phyloP scores from a whole-genome alignment of 371 early-diverging fungal species.

The Enterocytospora artemiae region DNA sequence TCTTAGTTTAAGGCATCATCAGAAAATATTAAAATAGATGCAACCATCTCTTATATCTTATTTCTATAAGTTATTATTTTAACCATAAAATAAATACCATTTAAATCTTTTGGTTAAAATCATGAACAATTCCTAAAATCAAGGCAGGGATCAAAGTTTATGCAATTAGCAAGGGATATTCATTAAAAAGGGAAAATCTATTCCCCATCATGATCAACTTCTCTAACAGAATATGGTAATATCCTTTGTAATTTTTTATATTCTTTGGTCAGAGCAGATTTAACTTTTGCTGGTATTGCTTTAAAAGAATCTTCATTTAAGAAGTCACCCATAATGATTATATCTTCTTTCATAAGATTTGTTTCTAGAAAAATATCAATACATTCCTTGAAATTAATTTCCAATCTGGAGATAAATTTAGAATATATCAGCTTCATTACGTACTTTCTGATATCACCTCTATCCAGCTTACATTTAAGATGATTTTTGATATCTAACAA shows the following conservation, averaged over 20 bases:
- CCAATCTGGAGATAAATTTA: conserved; percentile 8
- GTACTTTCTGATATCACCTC: conserved; percentile 52
- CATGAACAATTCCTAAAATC: too few relatives aligned
- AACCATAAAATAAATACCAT: too few relatives aligned
- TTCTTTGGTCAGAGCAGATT: conserved; percentile 68
- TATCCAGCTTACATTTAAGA: conserved; percentile 63
- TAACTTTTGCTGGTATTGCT: conserved; percentile 64
- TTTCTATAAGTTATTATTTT: too few relatives aligned
- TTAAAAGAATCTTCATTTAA: conserved; percentile 60
- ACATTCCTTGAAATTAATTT: conserved; percentile 63
- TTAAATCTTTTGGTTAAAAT: too few relatives aligned
- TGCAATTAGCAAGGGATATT: neutral
- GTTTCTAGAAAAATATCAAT: conserved; percentile 73
- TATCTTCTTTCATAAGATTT: conserved; percentile 72
- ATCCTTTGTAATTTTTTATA: conserved; percentile 58
- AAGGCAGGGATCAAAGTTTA: too few relatives aligned
- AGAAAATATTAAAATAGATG: too few relatives aligned
- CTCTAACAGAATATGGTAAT: conserved; percentile 57
- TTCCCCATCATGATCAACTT: conserved; percentile 1
- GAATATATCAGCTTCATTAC: conserved; percentile 22
- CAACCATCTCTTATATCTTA: too few relatives aligned
- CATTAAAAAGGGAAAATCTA: too few relatives aligned
- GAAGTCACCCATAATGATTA: conserved; percentile 70
- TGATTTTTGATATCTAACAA: conserved; percentile 71
- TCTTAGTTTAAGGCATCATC: too few relatives aligned